phyloP scores from a whole-genome alignment of 371 early-diverging fungal species.

The Actinomucor elegans region DNA sequence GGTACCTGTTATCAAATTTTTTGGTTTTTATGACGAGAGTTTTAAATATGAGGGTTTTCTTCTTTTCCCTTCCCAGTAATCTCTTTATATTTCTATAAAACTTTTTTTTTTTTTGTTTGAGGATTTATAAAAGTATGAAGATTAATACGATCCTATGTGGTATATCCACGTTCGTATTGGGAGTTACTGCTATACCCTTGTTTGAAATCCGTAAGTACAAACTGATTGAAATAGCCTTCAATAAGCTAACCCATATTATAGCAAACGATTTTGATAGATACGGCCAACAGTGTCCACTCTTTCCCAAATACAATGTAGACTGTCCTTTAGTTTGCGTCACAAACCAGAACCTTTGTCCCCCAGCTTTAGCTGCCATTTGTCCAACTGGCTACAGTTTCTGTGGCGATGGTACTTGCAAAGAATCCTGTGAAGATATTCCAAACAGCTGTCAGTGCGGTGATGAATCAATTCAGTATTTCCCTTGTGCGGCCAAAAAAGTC shows the following conservation, averaged over 20 bases:
- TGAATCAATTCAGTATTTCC: slow-evolving; percentile 30
- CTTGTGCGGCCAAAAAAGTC: slow-evolving; percentile 48
- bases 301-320: slow-evolving; percentile 30
- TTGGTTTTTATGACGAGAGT: not conserved
- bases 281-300: slow-evolving; percentile 52
- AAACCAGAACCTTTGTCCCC: slow-evolving; percentile 39
- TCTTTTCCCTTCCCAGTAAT: slow-evolving; percentile 1
- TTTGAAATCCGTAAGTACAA: slow-evolving; percentile 28
- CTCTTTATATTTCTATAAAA: not conserved
- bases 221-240: not conserved
- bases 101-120: slow-evolving; percentile 2
- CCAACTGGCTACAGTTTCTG: slow-evolving; percentile 49
- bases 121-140: slow-evolving; percentile 12
- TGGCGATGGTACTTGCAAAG: slow-evolving; percentile 55
- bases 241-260: slow-evolving; percentile 7
- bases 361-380: slow-evolving; percentile 41
- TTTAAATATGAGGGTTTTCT: not conserved
- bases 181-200: slow-evolving; percentile 26
- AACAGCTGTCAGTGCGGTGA: slow-evolving; percentile 48
- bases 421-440: slow-evolving; percentile 40
- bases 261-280: slow-evolving; percentile 54
- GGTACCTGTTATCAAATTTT: slow-evolving; percentile 1
- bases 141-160: slow-evolving; percentile 20
- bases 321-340: slow-evolving; percentile 59
- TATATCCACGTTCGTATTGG: slow-evolving; percentile 13